phyloP scores from a whole-genome alignment of 345 rosid species.

The Salix caprea region DNA sequence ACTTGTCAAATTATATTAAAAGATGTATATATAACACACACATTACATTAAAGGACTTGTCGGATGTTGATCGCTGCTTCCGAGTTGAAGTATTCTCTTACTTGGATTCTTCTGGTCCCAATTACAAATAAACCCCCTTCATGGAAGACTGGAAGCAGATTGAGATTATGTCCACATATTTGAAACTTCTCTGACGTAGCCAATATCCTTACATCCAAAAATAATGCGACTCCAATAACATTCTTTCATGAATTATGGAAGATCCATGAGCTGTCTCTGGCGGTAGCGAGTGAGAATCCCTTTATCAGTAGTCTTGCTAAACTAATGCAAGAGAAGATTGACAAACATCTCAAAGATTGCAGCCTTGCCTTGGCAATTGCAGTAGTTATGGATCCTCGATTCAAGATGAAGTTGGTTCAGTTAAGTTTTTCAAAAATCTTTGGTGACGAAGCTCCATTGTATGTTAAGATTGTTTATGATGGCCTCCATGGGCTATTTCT shows the following conservation, averaged over 20 bases:
- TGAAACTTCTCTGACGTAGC: conserved; percentile 79
- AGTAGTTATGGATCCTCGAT: conserved; percentile 91
- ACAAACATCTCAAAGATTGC: conserved; percentile 69
- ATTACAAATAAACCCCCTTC: conserved; percentile 66
- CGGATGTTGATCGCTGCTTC: conserved; percentile 80
- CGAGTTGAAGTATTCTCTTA: conserved; percentile 79
- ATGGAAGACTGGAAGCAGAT: conserved; percentile 68
- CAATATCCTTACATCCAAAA: conserved; percentile 42
- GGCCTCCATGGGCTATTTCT: conserved; percentile 79
- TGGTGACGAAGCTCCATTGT: conserved; percentile 63
- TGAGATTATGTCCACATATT: conserved; percentile 61
- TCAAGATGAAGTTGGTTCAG: conserved; percentile 92
- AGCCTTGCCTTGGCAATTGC: conserved; percentile 81
- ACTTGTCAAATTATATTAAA: too few relatives aligned
- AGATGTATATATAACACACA: too few relatives aligned
- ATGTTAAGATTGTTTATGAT: conserved; percentile 68
- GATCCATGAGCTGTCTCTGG: conserved; percentile 68
- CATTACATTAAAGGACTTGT: conserved; percentile 29
- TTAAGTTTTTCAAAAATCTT: conserved; percentile 79
- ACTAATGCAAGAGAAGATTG: conserved; percentile 54
- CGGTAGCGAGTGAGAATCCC: conserved; percentile 50
- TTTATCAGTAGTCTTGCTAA: conserved; percentile 42
- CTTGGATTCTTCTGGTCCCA: conserved; percentile 75
- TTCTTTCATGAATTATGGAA: conserved; percentile 87
- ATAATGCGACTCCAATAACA: conserved; percentile 49